A percentile compares a stretch with the other conserved stretches of the same genome.
These are phyloP conservation scores for Jaltomata sinuosa DNA, from an alignment of 257 asterid species.

Conservation along the genomic window DNA sequence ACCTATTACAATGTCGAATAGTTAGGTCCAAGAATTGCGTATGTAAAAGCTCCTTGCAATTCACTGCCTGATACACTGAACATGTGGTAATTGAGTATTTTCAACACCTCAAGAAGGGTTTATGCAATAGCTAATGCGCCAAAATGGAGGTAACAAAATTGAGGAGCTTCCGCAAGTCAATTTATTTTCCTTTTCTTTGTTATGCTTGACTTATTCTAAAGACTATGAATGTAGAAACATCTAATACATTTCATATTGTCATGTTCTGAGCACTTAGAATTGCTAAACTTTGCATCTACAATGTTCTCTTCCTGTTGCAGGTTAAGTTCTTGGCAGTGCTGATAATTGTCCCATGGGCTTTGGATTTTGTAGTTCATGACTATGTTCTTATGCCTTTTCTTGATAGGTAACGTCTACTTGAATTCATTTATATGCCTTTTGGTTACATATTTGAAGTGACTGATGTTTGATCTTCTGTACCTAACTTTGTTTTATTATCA, in stretches of 20 bases:
- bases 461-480: not conserved
- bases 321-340: constrained; percentile 87
- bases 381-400: constrained; percentile 90
- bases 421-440: not conserved
- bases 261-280: not conserved
- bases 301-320: constrained; percentile 38
- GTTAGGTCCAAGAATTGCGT: not conserved
- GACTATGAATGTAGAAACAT: not conserved
- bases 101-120: not conserved
- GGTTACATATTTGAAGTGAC: not conserved
- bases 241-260: not conserved
- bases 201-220: not conserved
- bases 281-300: not conserved
- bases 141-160: not conserved
- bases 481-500: not conserved
- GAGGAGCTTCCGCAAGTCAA: not conserved
- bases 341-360: constrained; percentile 69
- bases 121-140: not conserved
- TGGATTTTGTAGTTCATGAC: constrained; percentile 88
- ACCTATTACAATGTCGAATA: not conserved
- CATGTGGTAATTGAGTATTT: not conserved
- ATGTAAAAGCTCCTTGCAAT: not conserved
- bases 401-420: constrained; percentile 61
- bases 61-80: not conserved
- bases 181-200: not conserved